phyloP scores from a whole-genome alignment of 148 eudicot genomes.

The Silene latifolia region DNA sequence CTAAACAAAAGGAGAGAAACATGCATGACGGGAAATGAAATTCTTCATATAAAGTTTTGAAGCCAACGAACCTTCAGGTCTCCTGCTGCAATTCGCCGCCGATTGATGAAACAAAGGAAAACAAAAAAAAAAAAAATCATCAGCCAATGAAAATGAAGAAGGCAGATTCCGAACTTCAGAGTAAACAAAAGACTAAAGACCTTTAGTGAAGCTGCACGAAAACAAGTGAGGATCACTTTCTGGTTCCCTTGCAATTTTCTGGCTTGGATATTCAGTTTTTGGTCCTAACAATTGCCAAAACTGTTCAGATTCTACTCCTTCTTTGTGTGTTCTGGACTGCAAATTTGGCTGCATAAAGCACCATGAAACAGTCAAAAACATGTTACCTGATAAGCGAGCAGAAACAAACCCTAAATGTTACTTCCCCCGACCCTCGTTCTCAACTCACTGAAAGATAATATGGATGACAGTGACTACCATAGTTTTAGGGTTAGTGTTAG shows the following conservation, averaged over 20 bases:
- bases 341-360: constrained; percentile 71
- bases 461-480: no score
- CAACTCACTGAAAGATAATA: neutral
- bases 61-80: constrained; percentile 66
- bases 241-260: constrained; percentile 61
- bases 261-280: constrained; percentile 72
- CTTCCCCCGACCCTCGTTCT: neutral
- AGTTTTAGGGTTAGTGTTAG: no score
- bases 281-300: constrained; percentile 91
- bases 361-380: neutral
- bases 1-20: no score
- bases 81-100: constrained; percentile 41
- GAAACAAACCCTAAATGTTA: neutral
- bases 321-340: constrained; percentile 74
- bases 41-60: no score
- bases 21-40: no score
- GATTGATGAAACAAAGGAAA: constrained; percentile 18
- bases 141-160: constrained; percentile 24
- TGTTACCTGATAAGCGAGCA: neutral
- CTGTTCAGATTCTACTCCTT: constrained; percentile 79
- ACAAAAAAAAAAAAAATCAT: constrained; percentile 17
- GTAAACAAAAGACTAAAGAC: constrained; percentile 27
- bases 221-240: constrained; percentile 92
- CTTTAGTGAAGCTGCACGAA: constrained; percentile 70
- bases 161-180: neutral